Conservation (phyloP, 305 asterid genomes). For the Stenogyne calaminthoides region DNA sequence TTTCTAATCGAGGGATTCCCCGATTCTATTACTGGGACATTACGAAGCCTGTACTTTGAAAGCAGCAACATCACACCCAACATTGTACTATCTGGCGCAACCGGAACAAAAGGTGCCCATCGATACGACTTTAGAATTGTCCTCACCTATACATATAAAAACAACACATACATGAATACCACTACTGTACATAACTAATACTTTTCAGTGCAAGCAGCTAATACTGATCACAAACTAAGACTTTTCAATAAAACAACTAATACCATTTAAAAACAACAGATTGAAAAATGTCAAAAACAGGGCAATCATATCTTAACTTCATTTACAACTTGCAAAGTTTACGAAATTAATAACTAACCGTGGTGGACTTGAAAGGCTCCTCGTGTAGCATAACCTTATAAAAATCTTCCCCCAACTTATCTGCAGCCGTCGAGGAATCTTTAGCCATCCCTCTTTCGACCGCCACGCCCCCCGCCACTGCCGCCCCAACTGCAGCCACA, state of each 20-base stretch:
- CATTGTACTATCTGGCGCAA: constrained; percentile 59
- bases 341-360: constrained; percentile 36
- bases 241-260: no score
- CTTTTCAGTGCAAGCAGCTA: no score
- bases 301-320: neutral
- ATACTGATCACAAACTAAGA: no score
- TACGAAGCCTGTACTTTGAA: constrained; percentile 84
- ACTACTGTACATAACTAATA: no score
- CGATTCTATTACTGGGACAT: constrained; percentile 75
- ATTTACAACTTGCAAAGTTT: no score
- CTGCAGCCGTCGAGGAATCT: constrained; percentile 66
- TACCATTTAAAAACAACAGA: neutral
- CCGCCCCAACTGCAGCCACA: constrained; percentile 85
- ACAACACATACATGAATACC: neutral
- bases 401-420: constrained; percentile 77
- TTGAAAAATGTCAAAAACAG: neutral
- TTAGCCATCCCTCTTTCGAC: constrained; percentile 65
- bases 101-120: constrained; percentile 84
- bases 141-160: constrained; percentile 50
- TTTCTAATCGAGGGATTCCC: constrained; percentile 57
- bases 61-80: constrained; percentile 69
- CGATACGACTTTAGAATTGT: constrained; percentile 72
- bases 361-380: constrained; percentile 88
- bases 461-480: constrained; percentile 77
- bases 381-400: constrained; percentile 77